Percentiles rank a stretch among this genome's conserved stretches.
Conservation (phyloP, 495 filamentous ascomycete genomes). For the Penicillium diatomitis region DNA sequence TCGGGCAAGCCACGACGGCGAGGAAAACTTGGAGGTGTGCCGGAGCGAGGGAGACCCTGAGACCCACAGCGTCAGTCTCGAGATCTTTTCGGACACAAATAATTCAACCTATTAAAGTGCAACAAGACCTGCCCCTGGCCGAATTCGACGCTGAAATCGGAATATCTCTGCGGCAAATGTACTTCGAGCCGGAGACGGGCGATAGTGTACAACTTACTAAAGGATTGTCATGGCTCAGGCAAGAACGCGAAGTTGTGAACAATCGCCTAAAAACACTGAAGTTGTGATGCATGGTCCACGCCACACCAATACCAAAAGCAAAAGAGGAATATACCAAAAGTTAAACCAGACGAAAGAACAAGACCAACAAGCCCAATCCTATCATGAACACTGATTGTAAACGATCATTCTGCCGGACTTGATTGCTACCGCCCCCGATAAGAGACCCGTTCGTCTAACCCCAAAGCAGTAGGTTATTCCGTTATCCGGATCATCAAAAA, state of each 20-base stretch:
- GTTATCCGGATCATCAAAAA: slow-evolving; percentile 33
- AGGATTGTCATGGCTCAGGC: slow-evolving; percentile 80
- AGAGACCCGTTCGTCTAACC: background rate
- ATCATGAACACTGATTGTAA: too few species aligned
- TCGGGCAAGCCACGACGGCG: slow-evolving; percentile 78
- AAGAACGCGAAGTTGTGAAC: slow-evolving; percentile 53
- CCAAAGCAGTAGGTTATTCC: slow-evolving; percentile 10
- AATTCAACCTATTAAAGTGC: too few species aligned
- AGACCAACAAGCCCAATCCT: background rate
- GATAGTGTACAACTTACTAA: slow-evolving; percentile 44
- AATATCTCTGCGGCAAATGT: too few species aligned
- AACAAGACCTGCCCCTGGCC: too few species aligned
- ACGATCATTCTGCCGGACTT: slow-evolving; percentile 15
- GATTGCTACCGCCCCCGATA: slow-evolving; percentile 1
- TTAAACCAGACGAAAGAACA: background rate
- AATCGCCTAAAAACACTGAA: slow-evolving; percentile 20
- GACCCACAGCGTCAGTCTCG: background rate
- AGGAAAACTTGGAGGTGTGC: slow-evolving; percentile 61
- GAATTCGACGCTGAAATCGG: too few species aligned
- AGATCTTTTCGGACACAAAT: too few species aligned
- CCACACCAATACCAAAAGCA: background rate
- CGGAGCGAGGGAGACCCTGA: slow-evolving; percentile 74
- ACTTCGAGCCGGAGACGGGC: background rate
- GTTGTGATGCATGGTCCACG: background rate
- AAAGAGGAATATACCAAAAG: background rate